Evolutionary conservation across 164 flowering plant genomes (phyloP), one percentile per base, ranked within the genome.

Genomic region (Euptelea pleiosperma): DNA sequence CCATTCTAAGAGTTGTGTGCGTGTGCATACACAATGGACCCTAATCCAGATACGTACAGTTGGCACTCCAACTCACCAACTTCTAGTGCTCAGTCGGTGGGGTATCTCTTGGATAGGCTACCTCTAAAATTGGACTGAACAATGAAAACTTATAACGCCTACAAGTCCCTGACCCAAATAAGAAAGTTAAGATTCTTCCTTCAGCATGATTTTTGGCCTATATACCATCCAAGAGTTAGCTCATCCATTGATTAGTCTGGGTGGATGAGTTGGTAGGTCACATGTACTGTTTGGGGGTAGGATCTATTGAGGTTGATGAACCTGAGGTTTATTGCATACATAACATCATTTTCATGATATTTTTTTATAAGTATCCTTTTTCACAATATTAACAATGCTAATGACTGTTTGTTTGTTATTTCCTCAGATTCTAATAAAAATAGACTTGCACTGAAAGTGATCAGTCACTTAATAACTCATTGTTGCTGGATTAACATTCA

Each of bases 401-500:
- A 11, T 49, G 11, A 49, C 8, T 3, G 26, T 24, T 33, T 1
- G 26, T 40, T 3, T 37, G 19, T 50, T 30, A 9, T 24, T 55
- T 55, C 18, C 67, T 61, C 82, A 89, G 91, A 86, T 83, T 63
- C 68, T 8, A 49, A 67, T 30, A 86, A 86, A 61, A 89, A 90
- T 68, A 65, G 37, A 62, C 69, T 58, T 60, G 89, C 97, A 5
- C 25, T 69, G 67, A 69, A 73, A 52, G 77, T 74, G 44, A 73
- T 85, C 44, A 65, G 8, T 50, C 72, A 60, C 54, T 40, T 87
- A 22, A 66, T 87, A 24, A 62, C 57, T 53, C 33, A 75, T 51
- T 85, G 83, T 71, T 72, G 81, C 59, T 87, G 94, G 97, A 57
- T 79, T 70, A 90, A 90, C 71, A 53, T 79, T 47, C 88, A 90